Percentiles rank a stretch among this genome's conserved stretches.
phyloP scores from a whole-genome alignment of 208 protist genomes.

The Zelonia costaricensis region DNA sequence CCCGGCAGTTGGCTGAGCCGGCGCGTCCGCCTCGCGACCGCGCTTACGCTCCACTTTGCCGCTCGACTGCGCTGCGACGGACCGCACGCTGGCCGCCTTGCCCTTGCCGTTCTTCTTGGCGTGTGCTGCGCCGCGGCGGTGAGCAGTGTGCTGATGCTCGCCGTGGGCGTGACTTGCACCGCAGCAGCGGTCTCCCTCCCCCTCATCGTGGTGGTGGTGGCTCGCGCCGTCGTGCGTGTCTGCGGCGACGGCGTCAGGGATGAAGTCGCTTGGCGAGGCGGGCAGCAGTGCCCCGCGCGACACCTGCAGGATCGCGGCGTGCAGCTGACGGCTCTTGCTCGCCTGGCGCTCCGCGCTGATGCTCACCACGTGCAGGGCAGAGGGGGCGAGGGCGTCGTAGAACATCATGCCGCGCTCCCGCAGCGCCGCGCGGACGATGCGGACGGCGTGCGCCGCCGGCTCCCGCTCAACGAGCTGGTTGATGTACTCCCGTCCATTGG shows the following conservation, averaged over 20 bases:
- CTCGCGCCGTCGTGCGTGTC: neutral
- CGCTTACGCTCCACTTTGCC: too few relatives aligned
- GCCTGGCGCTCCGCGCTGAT: conserved; percentile 37
- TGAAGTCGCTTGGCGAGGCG: conserved; percentile 26
- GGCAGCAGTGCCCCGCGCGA: conserved; percentile 68
- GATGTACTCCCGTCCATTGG: conserved; percentile 60
- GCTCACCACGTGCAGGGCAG: conserved; percentile 46
- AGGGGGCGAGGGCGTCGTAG: conserved; percentile 73
- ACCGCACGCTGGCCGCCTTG: too few relatives aligned
- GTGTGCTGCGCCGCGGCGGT: too few relatives aligned
- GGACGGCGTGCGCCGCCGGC: conserved; percentile 73
- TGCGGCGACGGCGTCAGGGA: neutral
- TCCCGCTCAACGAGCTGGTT: conserved; percentile 77
- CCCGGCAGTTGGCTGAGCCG: too few relatives aligned
- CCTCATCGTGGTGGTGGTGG: too few relatives aligned
- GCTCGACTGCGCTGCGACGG: too few relatives aligned
- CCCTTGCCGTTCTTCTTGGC: too few relatives aligned
- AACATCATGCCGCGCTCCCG: conserved; percentile 88
- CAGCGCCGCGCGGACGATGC: conserved; percentile 57
- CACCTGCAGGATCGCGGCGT: conserved; percentile 65
- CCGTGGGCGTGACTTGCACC: too few relatives aligned
- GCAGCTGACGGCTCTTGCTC: conserved; percentile 43
- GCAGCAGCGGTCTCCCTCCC: too few relatives aligned
- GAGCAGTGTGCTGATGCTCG: too few relatives aligned
- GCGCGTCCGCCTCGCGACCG: too few relatives aligned